Conservation (phyloP, 805 yeast species). For the Starmerella floricola region DNA sequence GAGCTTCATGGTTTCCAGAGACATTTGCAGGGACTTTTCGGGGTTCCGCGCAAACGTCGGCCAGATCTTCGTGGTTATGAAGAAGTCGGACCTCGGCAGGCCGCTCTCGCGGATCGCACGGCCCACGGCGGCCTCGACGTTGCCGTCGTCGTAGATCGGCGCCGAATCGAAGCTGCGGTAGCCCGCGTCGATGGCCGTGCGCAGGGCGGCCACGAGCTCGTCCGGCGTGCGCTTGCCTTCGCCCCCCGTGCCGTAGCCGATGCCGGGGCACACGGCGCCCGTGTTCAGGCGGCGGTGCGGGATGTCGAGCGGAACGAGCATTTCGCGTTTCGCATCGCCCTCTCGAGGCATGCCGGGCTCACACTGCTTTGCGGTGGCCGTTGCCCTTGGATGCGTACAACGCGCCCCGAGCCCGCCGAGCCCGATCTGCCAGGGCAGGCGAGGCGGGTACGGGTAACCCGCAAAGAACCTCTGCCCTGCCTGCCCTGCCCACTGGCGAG, state of each 20-base stretch:
- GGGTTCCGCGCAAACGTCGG: constrained; percentile 32
- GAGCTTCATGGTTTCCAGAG: constrained; percentile 50
- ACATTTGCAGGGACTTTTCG: constrained; percentile 41
- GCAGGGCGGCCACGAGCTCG: constrained; percentile 40
- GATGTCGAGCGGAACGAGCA: constrained; percentile 2
- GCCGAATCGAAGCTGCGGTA: constrained; percentile 74
- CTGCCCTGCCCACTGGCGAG: too few species aligned
- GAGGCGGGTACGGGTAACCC: too few species aligned
- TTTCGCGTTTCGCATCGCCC: neutral
- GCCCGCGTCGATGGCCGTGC: constrained; percentile 49
- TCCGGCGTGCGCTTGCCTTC: constrained; percentile 18
- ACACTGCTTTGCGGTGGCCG: too few species aligned
- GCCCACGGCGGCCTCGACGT: constrained; percentile 48
- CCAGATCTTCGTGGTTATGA: constrained; percentile 56
- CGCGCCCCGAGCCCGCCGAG: too few species aligned
- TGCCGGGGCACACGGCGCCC: constrained; percentile 51
- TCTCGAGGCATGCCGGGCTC: neutral
- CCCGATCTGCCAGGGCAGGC: too few species aligned
- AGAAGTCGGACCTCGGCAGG: constrained; percentile 51
- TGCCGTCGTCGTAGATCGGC: constrained; percentile 43
- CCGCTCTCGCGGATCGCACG: constrained; percentile 27
- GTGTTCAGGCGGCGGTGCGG: constrained; percentile 34
- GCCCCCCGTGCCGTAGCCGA: constrained; percentile 68
- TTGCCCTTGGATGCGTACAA: too few species aligned
- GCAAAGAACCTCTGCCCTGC: too few species aligned